Base-by-base conservation (phyloP, 805 yeast species). In the Kodamaea hsintzibuensis region DNA sequence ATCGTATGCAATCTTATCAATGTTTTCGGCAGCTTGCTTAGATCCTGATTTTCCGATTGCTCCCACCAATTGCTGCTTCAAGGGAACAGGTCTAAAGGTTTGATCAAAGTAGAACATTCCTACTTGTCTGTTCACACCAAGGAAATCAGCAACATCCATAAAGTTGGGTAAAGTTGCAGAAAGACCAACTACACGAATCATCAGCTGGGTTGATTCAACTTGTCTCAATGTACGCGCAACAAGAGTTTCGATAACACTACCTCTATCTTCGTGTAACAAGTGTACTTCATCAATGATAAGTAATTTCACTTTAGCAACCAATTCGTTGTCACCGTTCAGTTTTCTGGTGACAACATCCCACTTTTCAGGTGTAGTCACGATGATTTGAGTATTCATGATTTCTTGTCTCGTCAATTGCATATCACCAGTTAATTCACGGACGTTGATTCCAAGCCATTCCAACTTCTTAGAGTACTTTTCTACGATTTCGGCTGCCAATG, bases 301-400 rank as follows among this genome's bases (percentile, higher is more conserved):
- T 12, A 95, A 72, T 67, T 86, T 89, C 8, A 95, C 96, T 62
- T 91, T 91, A 10, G 88, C 83, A 2, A 90, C 89, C 47, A 92
- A 70, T 60, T 91, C 96, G 49, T 83, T 83, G 62, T 92, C 98
- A 50, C 97, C 98, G 60, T 81, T 87, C 39, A 92, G 86, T 66
- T 95, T 95, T 65, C 98, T 82, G 0, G 99, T 93, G 1, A 95
- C 97, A 1, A 95, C 98, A 72, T 91, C 98, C 98, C 98, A 91
- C 68, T 91, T 91, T 65, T 91, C 98, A 0, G 98, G 98, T 0
- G 98, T 91, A 0, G 97, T 92, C 2, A 91, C 97, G 58, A 91
- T 88, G 42, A 91, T 79, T 66, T 91, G 97, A 0, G 98, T 92
- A 1, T 82, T 81, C 62, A 83, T 67, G 42, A 91, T 90, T 68